phyloP scores from a whole-genome alignment of 1,284 basidiomycete species.

The Megacollybia platyphylla region DNA sequence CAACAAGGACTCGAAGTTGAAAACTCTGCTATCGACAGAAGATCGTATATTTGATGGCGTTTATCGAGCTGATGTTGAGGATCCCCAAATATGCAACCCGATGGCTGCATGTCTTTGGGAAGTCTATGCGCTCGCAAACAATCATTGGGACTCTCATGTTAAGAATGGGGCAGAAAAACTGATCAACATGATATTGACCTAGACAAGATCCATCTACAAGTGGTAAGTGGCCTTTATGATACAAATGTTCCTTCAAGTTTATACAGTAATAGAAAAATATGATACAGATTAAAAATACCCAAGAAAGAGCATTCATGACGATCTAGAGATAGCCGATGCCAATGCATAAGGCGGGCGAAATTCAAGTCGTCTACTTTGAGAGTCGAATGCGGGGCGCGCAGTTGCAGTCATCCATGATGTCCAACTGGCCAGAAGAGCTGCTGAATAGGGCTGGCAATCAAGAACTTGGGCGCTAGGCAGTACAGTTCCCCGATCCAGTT shows the following conservation, averaged over 20 bases:
- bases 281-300: neutral
- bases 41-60: slow-evolving; percentile 75
- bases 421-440: too few relatives aligned
- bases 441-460: slow-evolving; percentile 17
- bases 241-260: neutral
- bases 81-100: slow-evolving; percentile 72
- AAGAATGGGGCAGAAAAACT: slow-evolving; percentile 40
- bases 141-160: slow-evolving; percentile 55
- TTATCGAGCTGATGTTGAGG: slow-evolving; percentile 74
- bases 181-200: slow-evolving; percentile 21
- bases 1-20: slow-evolving; percentile 68
- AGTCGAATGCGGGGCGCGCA: too few relatives aligned
- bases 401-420: too few relatives aligned
- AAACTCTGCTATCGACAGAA: slow-evolving; percentile 76
- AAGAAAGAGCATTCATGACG: too few relatives aligned
- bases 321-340: too few relatives aligned
- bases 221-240: neutral
- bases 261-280: neutral
- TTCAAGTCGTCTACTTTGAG: too few relatives aligned
- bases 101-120: slow-evolving; percentile 67
- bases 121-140: slow-evolving; percentile 38
- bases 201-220: neutral
- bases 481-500: slow-evolving; percentile 40
- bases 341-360: too few relatives aligned
- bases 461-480: slow-evolving; percentile 47